phyloP scores from a whole-genome alignment of 805 yeast genomes.

The Candida manassasensis region DNA sequence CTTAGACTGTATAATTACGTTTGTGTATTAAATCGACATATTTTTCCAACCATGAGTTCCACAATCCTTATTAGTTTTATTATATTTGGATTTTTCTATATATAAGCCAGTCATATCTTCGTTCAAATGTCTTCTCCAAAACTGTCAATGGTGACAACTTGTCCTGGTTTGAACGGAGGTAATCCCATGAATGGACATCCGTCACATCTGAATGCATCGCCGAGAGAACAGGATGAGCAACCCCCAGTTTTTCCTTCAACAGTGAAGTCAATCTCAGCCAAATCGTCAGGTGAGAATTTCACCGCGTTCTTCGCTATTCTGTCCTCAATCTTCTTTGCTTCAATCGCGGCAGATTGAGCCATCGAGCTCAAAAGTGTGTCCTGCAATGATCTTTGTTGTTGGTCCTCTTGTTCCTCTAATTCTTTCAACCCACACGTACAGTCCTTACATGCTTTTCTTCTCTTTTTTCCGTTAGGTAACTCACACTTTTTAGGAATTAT shows the following conservation, averaged over 20 bases:
- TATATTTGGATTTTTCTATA: too few relatives aligned
- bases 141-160: constrained; percentile 69
- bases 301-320: constrained; percentile 45
- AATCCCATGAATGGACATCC: constrained; percentile 97
- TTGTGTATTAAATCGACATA: too few relatives aligned
- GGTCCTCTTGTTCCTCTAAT: constrained; percentile 64
- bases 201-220: constrained; percentile 97
- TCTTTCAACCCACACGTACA: constrained; percentile 97
- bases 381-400: constrained; percentile 40
- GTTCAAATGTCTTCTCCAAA: constrained; percentile 69
- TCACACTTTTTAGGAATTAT: constrained; percentile 59
- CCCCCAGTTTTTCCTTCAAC: constrained; percentile 97
- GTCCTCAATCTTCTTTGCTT: constrained; percentile 52
- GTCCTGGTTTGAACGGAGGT: constrained; percentile 98
- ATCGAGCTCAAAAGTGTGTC: constrained; percentile 40
- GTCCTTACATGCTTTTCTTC: constrained; percentile 95
- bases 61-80: too few relatives aligned
- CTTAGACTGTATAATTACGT: too few relatives aligned
- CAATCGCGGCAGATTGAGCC: constrained; percentile 49
- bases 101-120: too few relatives aligned
- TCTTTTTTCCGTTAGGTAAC: constrained; percentile 47
- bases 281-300: constrained; percentile 58
- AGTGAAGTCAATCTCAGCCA: constrained; percentile 91
- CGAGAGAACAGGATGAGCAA: constrained; percentile 94
- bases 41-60: too few relatives aligned